phyloP scores from a whole-genome alignment of 2,329 filamentous ascomycete species.

The Tolypocladium endophyticum region DNA sequence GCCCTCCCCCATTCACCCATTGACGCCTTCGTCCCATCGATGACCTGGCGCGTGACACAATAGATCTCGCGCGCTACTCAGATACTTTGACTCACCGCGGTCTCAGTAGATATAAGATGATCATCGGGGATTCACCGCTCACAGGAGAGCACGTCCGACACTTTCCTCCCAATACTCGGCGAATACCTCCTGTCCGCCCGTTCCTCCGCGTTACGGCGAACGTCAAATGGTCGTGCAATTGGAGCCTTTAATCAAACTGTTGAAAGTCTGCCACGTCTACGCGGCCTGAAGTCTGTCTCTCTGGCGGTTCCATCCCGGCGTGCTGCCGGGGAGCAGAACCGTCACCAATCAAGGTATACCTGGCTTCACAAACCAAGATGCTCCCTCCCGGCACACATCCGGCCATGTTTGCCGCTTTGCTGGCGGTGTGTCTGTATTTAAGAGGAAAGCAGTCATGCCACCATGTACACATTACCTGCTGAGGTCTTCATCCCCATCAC shows the following conservation, averaged over 20 bases:
- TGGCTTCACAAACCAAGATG: background rate
- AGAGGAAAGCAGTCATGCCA: background rate
- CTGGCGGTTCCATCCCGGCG: background rate
- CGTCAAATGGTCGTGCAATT: background rate
- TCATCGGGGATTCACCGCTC: background rate
- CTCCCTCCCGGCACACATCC: background rate
- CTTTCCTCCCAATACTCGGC: background rate
- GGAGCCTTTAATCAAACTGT: background rate
- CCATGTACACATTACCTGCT: background rate
- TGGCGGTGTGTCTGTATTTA: too few relatives aligned
- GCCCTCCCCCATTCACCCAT: background rate
- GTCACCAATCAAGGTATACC: background rate
- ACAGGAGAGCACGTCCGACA: background rate
- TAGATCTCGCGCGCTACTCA: background rate
- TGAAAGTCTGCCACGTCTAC: background rate
- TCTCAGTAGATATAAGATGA: background rate
- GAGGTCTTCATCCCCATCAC: background rate
- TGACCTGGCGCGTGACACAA: background rate
- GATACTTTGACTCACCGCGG: background rate
- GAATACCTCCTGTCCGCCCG: background rate
- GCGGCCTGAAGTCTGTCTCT: background rate
- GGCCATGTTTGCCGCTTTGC: background rate
- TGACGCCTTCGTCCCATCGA: background rate
- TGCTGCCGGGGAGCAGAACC: background rate
- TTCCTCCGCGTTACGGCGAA: background rate